Base-by-base conservation (phyloP, 768 basidiomycete genomes). In the Psilocybe cubensis region DNA sequence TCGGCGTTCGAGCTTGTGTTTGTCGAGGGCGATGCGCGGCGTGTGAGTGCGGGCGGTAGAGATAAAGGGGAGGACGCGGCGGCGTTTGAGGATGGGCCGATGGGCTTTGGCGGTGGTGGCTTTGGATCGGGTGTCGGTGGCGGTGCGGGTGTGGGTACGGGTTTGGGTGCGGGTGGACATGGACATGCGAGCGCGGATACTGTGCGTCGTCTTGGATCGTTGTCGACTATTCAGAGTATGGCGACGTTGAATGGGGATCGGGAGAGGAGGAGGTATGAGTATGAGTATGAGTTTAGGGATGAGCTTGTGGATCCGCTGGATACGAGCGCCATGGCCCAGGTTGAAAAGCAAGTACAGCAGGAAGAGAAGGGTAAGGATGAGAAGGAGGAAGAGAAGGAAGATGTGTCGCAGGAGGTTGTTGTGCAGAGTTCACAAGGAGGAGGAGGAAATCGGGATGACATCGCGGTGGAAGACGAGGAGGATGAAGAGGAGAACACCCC, bases 191-290 rank as follows among this genome's bases (percentile, higher is more conserved):
- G n/a, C 7, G 28, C 20, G 41, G 12, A 31, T 3, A 18, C 14
- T 12, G 3, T 21, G 46, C 64, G 57, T 40, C 44, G 18, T 31
- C 44, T 40, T 9, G 63, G 41, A 28, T 64, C 60, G 33, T 56
- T 61, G 51, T 62, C 60, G 49, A 65, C 51, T 17, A 58, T 64
- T 20, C 60, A 62, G 11, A 59, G 58, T 3, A 35, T 59, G 25
- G 51, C 61, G 35, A 65, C 56, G 27, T 28, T 57, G 52, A 35
- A 59, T 48, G 57, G 54, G 41, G 53, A 49, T 9, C 8, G 35
- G 35, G 12, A 0, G 35, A 17, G 12, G 35, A 18, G n/a, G n/a
- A n/a, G n/a, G n/a, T n/a, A n/a, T n/a, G n/a, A n/a, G n/a, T n/a
- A n/a, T n/a, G n/a, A n/a, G n/a, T n/a, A n/a, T n/a, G n/a, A n/a